Evolutionary conservation across 306 rosid genomes (phyloP).

Genomic region (Oemleria cerasiformis): DNA sequence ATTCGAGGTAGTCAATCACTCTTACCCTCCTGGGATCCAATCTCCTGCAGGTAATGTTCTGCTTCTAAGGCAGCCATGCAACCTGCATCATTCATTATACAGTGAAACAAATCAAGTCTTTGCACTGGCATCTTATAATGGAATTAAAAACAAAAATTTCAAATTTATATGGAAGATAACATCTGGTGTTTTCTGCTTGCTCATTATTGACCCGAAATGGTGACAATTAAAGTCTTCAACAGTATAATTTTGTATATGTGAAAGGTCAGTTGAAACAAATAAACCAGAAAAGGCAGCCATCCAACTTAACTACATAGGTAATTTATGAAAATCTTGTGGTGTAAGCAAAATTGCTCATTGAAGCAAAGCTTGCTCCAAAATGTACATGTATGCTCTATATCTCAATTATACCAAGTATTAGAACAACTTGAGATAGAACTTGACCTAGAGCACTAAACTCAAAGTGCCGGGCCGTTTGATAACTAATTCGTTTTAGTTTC

Average conservation of each 20-base stretch:
- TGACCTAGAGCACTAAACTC: neutral
- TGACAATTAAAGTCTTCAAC: neutral
- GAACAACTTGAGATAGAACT: neutral
- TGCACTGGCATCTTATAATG: neutral
- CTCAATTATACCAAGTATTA: neutral
- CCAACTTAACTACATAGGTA: neutral
- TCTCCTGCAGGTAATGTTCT: conserved; percentile 77
- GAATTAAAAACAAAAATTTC: neutral
- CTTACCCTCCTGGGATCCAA: conserved; percentile 62
- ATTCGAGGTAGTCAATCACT: conserved; percentile 45
- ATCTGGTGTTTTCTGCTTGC: neutral
- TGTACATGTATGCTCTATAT: neutral
- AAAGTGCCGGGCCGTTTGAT: neutral
- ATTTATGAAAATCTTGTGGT: neutral
- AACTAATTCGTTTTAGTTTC: no score
- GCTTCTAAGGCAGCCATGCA: conserved; percentile 98
- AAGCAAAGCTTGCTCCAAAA: neutral
- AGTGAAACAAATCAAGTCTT: neutral
- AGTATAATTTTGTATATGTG: neutral
- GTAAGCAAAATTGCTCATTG: neutral
- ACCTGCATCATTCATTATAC: conserved; percentile 46
- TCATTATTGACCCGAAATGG: neutral
- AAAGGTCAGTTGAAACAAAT: neutral
- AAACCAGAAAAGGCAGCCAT: neutral
- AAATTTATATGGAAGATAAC: neutral